Conservation (phyloP, 176 grass and related monocot genomes). For the Ananas comosus region DNA sequence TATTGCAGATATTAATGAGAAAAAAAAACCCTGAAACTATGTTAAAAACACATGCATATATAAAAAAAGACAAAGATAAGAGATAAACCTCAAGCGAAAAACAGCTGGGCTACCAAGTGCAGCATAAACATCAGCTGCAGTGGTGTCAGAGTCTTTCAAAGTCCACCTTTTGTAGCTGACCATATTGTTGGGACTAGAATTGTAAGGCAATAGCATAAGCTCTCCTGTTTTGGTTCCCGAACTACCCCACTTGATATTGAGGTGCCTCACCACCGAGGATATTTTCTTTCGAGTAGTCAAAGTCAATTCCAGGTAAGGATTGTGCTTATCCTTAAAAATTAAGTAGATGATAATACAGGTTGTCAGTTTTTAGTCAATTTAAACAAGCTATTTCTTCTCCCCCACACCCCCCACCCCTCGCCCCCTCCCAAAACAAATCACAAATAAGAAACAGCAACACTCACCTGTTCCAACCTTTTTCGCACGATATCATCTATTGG, state of each 20-base stretch:
- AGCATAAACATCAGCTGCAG: slow-evolving; percentile 74
- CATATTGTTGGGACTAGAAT: slow-evolving; percentile 40
- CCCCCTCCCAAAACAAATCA: not conserved
- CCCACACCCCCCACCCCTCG: no score
- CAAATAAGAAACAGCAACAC: slow-evolving; percentile 3
- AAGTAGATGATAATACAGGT: slow-evolving; percentile 2
- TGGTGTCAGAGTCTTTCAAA: slow-evolving; percentile 41
- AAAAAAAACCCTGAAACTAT: slow-evolving; percentile 7
- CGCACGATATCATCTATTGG: slow-evolving; percentile 61
- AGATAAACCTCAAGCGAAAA: slow-evolving; percentile 76
- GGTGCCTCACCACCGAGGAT: slow-evolving; percentile 89
- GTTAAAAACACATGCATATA: slow-evolving; percentile 7
- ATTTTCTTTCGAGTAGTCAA: slow-evolving; percentile 82
- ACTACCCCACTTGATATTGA: slow-evolving; percentile 72
- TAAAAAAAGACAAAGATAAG: slow-evolving; percentile 4
- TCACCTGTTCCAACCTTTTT: slow-evolving; percentile 64
- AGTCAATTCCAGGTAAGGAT: slow-evolving; percentile 83
- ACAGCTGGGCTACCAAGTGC: slow-evolving; percentile 47
- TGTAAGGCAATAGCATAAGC: slow-evolving; percentile 65
- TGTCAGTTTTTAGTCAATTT: not conserved
- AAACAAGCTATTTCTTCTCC: not conserved
- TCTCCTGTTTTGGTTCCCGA: slow-evolving; percentile 43
- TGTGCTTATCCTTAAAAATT: slow-evolving; percentile 60
- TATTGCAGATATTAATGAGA: no score
- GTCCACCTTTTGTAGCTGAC: slow-evolving; percentile 58